A percentile compares a stretch with the other conserved stretches of the same genome.
Evolutionary conservation across 2,329 filamentous ascomycete genomes (phyloP).

Genomic region (Trichothecium roseum): DNA sequence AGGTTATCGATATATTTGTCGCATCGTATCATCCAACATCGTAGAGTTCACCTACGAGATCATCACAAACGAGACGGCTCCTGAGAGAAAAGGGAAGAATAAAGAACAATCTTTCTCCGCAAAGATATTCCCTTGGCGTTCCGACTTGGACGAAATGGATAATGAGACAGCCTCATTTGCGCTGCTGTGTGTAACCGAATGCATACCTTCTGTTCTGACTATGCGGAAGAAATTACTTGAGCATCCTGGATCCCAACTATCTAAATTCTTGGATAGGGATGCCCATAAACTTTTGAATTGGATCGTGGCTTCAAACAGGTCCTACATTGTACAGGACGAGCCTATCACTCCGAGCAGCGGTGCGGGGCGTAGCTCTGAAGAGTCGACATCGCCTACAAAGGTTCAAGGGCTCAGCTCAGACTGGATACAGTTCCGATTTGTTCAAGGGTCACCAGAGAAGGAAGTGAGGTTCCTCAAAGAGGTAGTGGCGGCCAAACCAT

Average conservation of each 20-base stretch:
- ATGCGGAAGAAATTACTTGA: slow-evolving; percentile 41
- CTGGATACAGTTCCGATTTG: slow-evolving; percentile 78
- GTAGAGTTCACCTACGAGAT: no score
- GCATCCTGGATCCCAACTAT: slow-evolving; percentile 27
- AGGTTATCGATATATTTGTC: no score
- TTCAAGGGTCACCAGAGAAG: slow-evolving; percentile 81
- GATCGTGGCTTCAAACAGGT: slow-evolving; percentile 84
- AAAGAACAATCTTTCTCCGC: no score
- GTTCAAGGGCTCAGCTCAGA: slow-evolving; percentile 48
- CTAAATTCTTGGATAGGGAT: slow-evolving; percentile 50
- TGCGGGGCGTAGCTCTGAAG: slow-evolving; percentile 5
- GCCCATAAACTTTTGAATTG: slow-evolving; percentile 64
- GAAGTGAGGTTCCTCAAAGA: slow-evolving; percentile 63
- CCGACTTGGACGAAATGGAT: neutral
- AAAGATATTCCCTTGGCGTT: no score
- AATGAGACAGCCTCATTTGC: slow-evolving; percentile 12
- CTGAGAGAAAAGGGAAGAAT: no score
- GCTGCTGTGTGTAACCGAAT: slow-evolving; percentile 9
- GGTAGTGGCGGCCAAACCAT: slow-evolving; percentile 28
- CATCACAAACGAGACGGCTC: no score
- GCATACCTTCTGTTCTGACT: slow-evolving; percentile 49
- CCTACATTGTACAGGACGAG: slow-evolving; percentile 72
- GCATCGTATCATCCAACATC: no score
- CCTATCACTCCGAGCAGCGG: slow-evolving; percentile 8
- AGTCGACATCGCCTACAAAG: slow-evolving; percentile 26